Evolutionary conservation across 208 protist genomes (phyloP).

Genomic region (Trypanosoma boissoni): DNA sequence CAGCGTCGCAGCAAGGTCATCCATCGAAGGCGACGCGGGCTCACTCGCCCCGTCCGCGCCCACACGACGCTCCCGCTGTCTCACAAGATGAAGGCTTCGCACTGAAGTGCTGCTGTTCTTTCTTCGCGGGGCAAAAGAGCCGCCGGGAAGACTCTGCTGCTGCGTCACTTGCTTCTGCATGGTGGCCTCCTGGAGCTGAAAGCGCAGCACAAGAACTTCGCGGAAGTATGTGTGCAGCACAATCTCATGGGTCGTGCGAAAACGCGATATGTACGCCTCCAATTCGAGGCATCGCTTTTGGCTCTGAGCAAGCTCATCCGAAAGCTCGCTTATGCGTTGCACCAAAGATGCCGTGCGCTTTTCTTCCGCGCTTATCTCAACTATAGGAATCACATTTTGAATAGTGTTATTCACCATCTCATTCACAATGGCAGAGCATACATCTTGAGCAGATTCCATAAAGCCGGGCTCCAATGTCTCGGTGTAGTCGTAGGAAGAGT

Average conservation of each 20-base stretch:
- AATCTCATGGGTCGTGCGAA: constrained; percentile 66
- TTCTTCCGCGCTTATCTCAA: constrained; percentile 39
- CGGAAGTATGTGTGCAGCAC: constrained; percentile 85
- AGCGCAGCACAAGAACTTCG: constrained; percentile 72
- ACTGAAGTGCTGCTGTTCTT: too few relatives aligned
- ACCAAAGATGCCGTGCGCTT: constrained; percentile 26
- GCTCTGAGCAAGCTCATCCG: constrained; percentile 15
- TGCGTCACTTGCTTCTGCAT: background rate
- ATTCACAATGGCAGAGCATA: constrained; percentile 51
- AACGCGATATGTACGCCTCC: constrained; percentile 28
- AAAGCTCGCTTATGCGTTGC: constrained; percentile 37
- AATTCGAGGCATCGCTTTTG: constrained; percentile 21
- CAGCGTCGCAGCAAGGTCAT: too few relatives aligned
- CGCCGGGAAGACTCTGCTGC: too few relatives aligned
- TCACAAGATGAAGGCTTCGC: too few relatives aligned
- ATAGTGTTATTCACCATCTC: constrained; percentile 47
- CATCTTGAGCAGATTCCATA: constrained; percentile 42
- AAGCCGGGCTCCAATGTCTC: constrained; percentile 29
- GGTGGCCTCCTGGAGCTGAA: constrained; percentile 27
- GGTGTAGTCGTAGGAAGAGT: constrained; percentile 48
- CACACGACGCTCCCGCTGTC: too few relatives aligned
- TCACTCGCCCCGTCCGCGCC: too few relatives aligned
- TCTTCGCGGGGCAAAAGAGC: too few relatives aligned
- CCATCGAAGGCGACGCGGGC: too few relatives aligned
- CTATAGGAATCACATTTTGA: constrained; percentile 40